phyloP scores from a whole-genome alignment of 2,329 filamentous ascomycete genomes.

The Zarea fungicola region DNA sequence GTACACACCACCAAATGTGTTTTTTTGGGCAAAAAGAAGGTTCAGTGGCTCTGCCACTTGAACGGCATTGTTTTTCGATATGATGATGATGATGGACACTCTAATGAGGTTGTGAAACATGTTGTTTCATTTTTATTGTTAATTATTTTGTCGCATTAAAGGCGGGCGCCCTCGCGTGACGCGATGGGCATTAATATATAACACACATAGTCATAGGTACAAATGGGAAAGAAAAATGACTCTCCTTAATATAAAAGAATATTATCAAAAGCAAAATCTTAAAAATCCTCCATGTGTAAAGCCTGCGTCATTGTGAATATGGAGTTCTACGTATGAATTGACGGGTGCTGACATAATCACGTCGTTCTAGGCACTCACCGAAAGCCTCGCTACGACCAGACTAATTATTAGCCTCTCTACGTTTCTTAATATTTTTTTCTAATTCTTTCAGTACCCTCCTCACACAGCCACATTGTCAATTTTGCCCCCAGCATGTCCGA shows the following conservation, averaged over 20 bases:
- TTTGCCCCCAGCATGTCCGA: slow-evolving; percentile 78
- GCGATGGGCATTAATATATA: slow-evolving; percentile 11
- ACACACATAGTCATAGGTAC: slow-evolving; percentile 14
- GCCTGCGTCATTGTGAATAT: no score
- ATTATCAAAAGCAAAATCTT: no score
- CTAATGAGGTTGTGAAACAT: slow-evolving; percentile 9
- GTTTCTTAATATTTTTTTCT: no score
- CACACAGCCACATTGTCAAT: no score
- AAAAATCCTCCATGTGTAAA: not conserved
- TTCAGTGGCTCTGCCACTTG: slow-evolving; percentile 7
- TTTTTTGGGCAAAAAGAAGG: not conserved
- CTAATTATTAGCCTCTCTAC: no score
- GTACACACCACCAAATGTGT: not conserved
- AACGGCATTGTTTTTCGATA: not conserved
- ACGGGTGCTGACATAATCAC: slow-evolving; percentile 5
- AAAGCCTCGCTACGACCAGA: no score
- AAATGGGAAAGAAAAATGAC: slow-evolving; percentile 8
- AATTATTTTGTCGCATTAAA: slow-evolving; percentile 1
- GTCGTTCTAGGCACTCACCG: no score
- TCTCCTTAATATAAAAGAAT: not conserved
- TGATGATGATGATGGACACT: not conserved
- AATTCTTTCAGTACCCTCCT: no score
- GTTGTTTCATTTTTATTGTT: slow-evolving; percentile 1
- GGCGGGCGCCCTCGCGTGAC: not conserved
- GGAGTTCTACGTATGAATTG: no score